phyloP scores from a whole-genome alignment of 2,329 filamentous ascomycete species.

The Triangularia setosa region DNA sequence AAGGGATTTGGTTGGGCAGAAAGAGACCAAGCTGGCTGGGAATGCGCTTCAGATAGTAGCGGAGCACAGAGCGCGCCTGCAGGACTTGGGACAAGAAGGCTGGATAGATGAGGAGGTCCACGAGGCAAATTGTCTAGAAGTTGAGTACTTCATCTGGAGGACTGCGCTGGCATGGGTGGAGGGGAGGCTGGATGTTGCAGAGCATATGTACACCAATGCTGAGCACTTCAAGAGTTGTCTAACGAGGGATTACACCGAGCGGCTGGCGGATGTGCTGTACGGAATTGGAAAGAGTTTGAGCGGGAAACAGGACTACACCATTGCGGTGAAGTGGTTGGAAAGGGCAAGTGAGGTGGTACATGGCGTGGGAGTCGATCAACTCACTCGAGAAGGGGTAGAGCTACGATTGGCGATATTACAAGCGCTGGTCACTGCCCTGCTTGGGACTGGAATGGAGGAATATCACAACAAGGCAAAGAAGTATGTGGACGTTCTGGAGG shows the following conservation, averaged over 20 bases:
- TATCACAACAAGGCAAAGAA: constrained; percentile 49
- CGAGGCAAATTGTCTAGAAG: constrained; percentile 40
- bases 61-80: constrained; percentile 46
- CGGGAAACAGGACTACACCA: constrained; percentile 45
- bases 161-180: constrained; percentile 72
- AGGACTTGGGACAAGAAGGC: constrained; percentile 30
- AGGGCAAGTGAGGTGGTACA: constrained; percentile 60
- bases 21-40: constrained; percentile 54
- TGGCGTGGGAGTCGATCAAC: constrained; percentile 48
- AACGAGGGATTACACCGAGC: constrained; percentile 52
- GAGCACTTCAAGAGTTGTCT: constrained; percentile 37
- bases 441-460: constrained; percentile 45
- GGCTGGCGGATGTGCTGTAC: constrained; percentile 63
- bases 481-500: constrained; percentile 58
- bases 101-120: constrained; percentile 30
- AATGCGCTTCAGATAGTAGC: constrained; percentile 62
- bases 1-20: constrained; percentile 43
- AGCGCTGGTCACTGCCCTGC: constrained; percentile 51
- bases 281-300: constrained; percentile 65
- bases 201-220: constrained; percentile 68
- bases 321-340: constrained; percentile 69
- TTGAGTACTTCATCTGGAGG: constrained; percentile 63
- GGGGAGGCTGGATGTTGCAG: constrained; percentile 67
- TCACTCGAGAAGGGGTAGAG: constrained; percentile 59
- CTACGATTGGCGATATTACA: constrained; percentile 66